Evolutionary conservation across 1,139 yeast genomes (phyloP).

Genomic region (Taphrina betulina): DNA sequence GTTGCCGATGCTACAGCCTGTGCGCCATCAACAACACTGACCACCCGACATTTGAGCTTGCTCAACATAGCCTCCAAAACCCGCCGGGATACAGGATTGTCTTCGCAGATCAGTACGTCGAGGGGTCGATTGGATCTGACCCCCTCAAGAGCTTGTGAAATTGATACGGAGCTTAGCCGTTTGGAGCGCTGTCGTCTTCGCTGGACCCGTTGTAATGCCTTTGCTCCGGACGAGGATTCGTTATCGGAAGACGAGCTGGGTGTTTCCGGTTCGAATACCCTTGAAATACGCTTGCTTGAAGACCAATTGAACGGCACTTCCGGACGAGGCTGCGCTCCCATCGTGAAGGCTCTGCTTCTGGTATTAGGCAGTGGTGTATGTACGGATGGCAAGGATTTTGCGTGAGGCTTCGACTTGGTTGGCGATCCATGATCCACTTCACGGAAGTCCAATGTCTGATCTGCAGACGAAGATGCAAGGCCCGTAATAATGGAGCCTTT

Average conservation of each 20-base stretch:
- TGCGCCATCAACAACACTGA: slow-evolving; percentile 74
- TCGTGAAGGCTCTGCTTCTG: slow-evolving; percentile 20
- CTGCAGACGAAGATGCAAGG: too few relatives aligned
- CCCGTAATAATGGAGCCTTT: too few relatives aligned
- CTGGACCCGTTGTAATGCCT: slow-evolving; percentile 57
- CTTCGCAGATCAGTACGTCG: slow-evolving; percentile 80
- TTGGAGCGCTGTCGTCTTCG: slow-evolving; percentile 57
- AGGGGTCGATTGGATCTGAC: slow-evolving; percentile 42
- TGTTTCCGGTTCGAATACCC: slow-evolving; percentile 47
- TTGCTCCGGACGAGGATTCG: slow-evolving; percentile 55
- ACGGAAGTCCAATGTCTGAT: too few relatives aligned
- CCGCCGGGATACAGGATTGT: slow-evolving; percentile 77
- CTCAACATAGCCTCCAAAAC: slow-evolving; percentile 65
- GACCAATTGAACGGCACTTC: slow-evolving; percentile 28
- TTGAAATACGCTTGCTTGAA: slow-evolving; percentile 39
- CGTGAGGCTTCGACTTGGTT: slow-evolving; percentile 9
- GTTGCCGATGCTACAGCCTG: slow-evolving; percentile 80
- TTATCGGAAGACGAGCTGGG: slow-evolving; percentile 71
- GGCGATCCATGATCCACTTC: slow-evolving; percentile 12
- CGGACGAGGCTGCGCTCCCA: slow-evolving; percentile 27
- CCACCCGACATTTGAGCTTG: slow-evolving; percentile 75
- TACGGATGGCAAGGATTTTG: slow-evolving; percentile 26
- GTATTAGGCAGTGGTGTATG: slow-evolving; percentile 19
- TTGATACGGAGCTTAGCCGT: slow-evolving; percentile 42
- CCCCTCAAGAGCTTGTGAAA: neutral